These are phyloP conservation scores for Calycina marina DNA, from an alignment of 2,329 filamentous ascomycete genomes.

Conservation along the genomic window DNA sequence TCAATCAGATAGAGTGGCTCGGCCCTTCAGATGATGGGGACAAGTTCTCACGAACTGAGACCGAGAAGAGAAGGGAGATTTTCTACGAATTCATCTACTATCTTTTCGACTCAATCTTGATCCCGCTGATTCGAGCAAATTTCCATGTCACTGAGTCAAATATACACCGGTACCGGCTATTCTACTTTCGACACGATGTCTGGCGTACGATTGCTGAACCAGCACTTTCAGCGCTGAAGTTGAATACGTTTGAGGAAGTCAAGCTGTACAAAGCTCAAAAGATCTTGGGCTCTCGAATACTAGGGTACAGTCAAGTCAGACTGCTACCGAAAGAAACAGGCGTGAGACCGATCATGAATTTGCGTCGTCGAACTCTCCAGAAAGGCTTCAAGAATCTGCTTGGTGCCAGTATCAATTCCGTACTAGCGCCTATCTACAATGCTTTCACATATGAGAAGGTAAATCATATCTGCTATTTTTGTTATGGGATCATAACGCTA, in stretches of 20 bases:
- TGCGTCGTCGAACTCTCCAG: constrained; percentile 49
- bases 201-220: constrained; percentile 70
- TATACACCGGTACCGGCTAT: constrained; percentile 62
- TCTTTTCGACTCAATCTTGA: constrained; percentile 77
- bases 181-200: constrained; percentile 89
- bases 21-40: constrained; percentile 30
- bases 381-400: constrained; percentile 38
- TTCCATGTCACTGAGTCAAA: constrained; percentile 94
- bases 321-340: constrained; percentile 67
- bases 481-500: too few relatives aligned
- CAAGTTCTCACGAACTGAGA: constrained; percentile 58
- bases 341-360: constrained; percentile 76
- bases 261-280: constrained; percentile 37
- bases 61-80: constrained; percentile 61
- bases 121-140: constrained; percentile 72
- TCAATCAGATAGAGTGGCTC: constrained; percentile 70
- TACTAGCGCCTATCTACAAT: constrained; percentile 60
- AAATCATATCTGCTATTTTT: too few relatives aligned
- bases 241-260: constrained; percentile 67
- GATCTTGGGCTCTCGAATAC: constrained; percentile 43
- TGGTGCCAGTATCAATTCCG: constrained; percentile 51
- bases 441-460: constrained; percentile 70
- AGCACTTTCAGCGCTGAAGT: constrained; percentile 50
- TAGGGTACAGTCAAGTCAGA: constrained; percentile 68
- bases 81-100: constrained; percentile 83